Base-by-base conservation (phyloP, 805 yeast genomes). In the Candida ficus region DNA sequence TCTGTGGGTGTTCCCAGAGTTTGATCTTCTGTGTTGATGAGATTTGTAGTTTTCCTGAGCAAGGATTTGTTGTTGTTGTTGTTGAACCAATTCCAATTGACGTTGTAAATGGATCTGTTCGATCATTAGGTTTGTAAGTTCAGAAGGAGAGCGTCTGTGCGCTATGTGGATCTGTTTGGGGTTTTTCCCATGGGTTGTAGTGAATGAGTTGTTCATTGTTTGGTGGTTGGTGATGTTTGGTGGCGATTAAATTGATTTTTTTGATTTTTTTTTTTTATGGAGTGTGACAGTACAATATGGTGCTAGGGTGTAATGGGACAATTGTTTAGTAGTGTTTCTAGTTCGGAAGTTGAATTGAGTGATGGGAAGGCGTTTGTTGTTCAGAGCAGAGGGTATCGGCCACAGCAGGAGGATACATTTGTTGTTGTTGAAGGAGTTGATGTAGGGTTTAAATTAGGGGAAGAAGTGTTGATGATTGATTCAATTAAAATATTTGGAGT, bases 101-200 rank as follows among this genome's bases (percentile, higher is more conserved):
- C 91, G 89, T 63, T 93, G 97, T 44, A 93, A 71, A 26, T 70
- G 80, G 59, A 84, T 78, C 58, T 85, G 95, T 63, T 91, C 98
- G 54, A 87, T 71, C 96, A 91, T 91, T 49, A 91, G 69, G 41
- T 83, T 84, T 3, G 98, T 91, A 60, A 93, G 71, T 61, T 93
- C 99, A 51, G 90, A 79, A n/a, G 97, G 97, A 3, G 97, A 84
- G 45, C 96, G 76, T 56, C 98, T 77, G 57, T 93, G 98, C n/a
- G 98, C 98, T 49, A 91, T 89, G 64, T 89, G 95, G 45, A 93
- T 71, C 45, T 77, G 78, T 50, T 75, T 74, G 29, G 83, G 82
- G 41, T 62, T 61, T 44, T 67, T 68, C 30, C 60, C 66, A 14
- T 61, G 62, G 4, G 68, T 66, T 4, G 67, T 58, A 12, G 68